Evolutionary conservation across 257 asterid species (phyloP).

Genomic region (Avicennia marina): DNA sequence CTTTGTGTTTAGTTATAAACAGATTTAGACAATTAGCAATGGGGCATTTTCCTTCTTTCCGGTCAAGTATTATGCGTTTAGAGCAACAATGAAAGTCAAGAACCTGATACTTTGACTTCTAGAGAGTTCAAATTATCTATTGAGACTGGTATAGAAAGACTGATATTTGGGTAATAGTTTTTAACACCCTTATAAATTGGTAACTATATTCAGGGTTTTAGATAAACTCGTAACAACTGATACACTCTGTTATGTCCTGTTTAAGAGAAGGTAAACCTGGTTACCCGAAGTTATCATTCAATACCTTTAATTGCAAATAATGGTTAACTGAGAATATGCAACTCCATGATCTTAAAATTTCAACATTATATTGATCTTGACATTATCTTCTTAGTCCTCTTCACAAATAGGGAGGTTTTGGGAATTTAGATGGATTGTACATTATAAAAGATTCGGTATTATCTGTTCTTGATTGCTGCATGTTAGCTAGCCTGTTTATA

Average conservation of each 20-base stretch:
- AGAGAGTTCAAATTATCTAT: too few species aligned
- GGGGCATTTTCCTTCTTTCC: not conserved
- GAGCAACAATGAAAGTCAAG: not conserved
- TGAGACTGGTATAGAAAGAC: too few species aligned
- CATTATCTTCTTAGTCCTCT: not conserved
- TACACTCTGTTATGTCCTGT: not conserved
- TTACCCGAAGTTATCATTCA: too few species aligned
- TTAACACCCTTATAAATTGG: too few species aligned
- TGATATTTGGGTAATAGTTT: too few species aligned
- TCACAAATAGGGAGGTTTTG: not conserved
- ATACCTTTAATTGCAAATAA: not conserved
- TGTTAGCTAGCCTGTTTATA: not conserved
- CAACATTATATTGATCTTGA: not conserved
- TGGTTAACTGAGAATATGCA: not conserved
- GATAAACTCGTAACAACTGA: not conserved
- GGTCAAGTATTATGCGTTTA: too few species aligned
- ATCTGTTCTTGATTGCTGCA: not conserved
- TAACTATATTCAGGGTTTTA: not conserved
- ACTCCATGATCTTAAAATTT: not conserved
- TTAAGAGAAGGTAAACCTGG: not conserved
- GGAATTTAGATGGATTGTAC: not conserved
- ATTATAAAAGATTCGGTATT: too few species aligned
- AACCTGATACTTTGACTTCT: not conserved
- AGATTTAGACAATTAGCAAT: not conserved
- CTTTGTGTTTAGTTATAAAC: not conserved